Evolutionary conservation across 2,329 filamentous ascomycete genomes (phyloP).

Genomic region (Talaromyces sp.): DNA sequence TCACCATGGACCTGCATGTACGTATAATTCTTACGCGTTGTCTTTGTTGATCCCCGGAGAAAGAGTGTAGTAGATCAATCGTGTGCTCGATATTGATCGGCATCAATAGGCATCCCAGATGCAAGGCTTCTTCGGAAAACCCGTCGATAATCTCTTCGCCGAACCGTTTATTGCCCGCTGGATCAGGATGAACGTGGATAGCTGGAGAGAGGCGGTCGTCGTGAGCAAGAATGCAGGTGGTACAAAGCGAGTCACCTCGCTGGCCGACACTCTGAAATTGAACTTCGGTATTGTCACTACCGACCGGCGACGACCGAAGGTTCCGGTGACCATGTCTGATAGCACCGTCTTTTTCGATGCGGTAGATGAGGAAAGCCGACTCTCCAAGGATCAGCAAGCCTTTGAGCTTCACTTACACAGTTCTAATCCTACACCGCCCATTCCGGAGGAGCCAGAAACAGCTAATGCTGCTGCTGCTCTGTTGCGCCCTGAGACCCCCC

Average conservation of each 20-base stretch:
- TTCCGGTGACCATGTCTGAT: conserved; percentile 66
- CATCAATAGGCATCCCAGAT: conserved; percentile 75
- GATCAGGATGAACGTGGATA: conserved; percentile 84
- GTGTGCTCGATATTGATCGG: conserved; percentile 17
- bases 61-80: neutral
- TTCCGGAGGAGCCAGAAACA: conserved; percentile 27
- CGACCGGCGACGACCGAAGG: conserved; percentile 57
- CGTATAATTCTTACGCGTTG: conserved; percentile 32
- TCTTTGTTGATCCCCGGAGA: neutral
- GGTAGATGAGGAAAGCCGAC: conserved; percentile 50
- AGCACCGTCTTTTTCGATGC: conserved; percentile 77
- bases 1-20: conserved; percentile 91
- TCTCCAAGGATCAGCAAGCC: conserved; percentile 29
- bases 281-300: conserved; percentile 89
- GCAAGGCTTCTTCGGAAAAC: conserved; percentile 98
- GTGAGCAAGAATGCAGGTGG: conserved; percentile 98
- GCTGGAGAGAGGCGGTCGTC: conserved; percentile 88
- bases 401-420: conserved; percentile 33
- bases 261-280: conserved; percentile 93
- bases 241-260: conserved; percentile 92
- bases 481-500: conserved; percentile 41
- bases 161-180: conserved; percentile 94
- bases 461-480: neutral
- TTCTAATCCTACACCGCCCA: conserved; percentile 18
- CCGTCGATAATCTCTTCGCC: conserved; percentile 95